A percentile compares a stretch with the other conserved stretches of the same genome.
These are phyloP conservation scores for Penicillium janthinellum DNA, from an alignment of 2,329 filamentous ascomycete genomes.

Conservation along the genomic window DNA sequence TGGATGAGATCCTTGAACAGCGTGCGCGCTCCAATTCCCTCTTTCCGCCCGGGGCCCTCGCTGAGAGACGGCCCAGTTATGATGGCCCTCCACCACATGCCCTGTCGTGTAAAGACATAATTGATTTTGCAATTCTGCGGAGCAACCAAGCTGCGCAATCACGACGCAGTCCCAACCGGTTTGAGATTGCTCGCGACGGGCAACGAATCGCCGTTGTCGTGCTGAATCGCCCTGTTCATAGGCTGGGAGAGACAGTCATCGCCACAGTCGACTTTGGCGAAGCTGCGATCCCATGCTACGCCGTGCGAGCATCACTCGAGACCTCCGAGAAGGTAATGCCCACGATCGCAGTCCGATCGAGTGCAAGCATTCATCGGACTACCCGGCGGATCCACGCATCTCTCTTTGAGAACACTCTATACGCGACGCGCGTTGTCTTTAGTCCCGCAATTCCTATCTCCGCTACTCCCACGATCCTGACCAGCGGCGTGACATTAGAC, in stretches of 20 bases:
- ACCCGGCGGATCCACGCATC: conserved; percentile 80
- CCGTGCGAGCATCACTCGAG: conserved; percentile 80
- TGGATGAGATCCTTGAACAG: conserved; percentile 70
- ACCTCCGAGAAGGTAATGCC: conserved; percentile 81
- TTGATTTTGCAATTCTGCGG: conserved; percentile 85
- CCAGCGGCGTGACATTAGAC: conserved; percentile 79
- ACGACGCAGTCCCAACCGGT: conserved; percentile 85
- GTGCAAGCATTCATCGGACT: conserved; percentile 81
- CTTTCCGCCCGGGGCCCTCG: conserved; percentile 71
- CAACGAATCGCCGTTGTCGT: conserved; percentile 87
- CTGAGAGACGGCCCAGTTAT: conserved; percentile 59
- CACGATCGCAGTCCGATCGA: conserved; percentile 78
- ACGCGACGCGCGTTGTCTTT: conserved; percentile 76
- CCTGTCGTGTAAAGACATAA: conserved; percentile 74
- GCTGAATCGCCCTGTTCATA: conserved; percentile 82
- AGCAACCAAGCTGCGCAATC: conserved; percentile 69
- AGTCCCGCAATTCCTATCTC: conserved; percentile 77
- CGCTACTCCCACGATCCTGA: conserved; percentile 89
- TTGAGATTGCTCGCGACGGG: conserved; percentile 93
- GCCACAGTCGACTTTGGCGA: conserved; percentile 81
- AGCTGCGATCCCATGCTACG: conserved; percentile 79
- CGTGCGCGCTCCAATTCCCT: conserved; percentile 55
- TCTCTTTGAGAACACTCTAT: conserved; percentile 80
- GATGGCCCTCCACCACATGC: conserved; percentile 55
- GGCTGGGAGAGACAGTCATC: conserved; percentile 83